Evolutionary conservation across 2,329 filamentous ascomycete species (phyloP).

Genomic region (Aspergillus niger): DNA sequence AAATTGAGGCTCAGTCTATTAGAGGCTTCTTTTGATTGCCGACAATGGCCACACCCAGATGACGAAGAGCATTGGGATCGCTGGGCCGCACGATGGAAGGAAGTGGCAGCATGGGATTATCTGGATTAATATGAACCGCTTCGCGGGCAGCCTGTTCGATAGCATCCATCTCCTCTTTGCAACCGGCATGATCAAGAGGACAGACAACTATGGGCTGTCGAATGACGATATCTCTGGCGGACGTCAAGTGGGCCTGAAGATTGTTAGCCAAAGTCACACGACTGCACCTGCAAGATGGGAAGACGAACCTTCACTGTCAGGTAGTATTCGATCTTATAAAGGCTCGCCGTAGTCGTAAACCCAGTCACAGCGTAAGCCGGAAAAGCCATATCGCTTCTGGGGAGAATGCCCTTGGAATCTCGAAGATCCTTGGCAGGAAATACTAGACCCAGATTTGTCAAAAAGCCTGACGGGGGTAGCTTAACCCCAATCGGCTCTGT

Average conservation of each 20-base stretch:
- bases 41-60: conserved; percentile 64
- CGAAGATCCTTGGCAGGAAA: conserved; percentile 88
- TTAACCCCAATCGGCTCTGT: conserved; percentile 78
- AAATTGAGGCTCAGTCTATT: conserved; percentile 58
- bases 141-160: conserved; percentile 96
- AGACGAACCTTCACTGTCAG: conserved; percentile 80
- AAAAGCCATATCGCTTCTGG: conserved; percentile 81
- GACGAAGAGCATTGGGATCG: conserved; percentile 65
- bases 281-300: not conserved
- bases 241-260: conserved; percentile 77
- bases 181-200: conserved; percentile 89
- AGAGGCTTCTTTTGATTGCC: conserved; percentile 63
- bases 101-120: conserved; percentile 90
- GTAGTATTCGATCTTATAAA: conserved; percentile 99
- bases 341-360: conserved; percentile 88
- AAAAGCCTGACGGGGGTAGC: conserved; percentile 86
- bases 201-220: conserved; percentile 95
- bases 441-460: conserved; percentile 86
- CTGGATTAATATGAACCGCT: conserved; percentile 80
- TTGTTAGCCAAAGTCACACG: conserved; percentile 16
- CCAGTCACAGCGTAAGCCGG: conserved; percentile 85
- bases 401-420: conserved; percentile 84
- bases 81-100: conserved; percentile 77
- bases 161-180: conserved; percentile 97
- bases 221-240: conserved; percentile 82